A percentile compares a stretch with the other conserved stretches of the same genome.
Conservation (phyloP, 2,329 filamentous ascomycete species). For the Alternaria gaisen region DNA sequence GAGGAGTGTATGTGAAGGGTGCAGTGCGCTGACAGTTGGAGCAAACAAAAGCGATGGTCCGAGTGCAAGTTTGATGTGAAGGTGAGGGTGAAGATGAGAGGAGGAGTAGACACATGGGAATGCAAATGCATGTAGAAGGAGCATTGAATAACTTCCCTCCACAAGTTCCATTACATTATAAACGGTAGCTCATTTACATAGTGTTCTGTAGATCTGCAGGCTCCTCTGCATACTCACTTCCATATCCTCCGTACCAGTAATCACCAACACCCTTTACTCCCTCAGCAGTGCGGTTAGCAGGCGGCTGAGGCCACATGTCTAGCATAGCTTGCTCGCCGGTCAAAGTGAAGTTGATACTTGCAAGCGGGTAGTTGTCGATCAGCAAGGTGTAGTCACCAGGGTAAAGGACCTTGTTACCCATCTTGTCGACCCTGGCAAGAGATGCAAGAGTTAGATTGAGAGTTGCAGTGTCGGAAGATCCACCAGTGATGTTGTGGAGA, state of each 20-base stretch:
- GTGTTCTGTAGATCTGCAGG: neutral
- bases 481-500: slow-evolving; percentile 52
- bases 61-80: neutral
- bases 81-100: neutral
- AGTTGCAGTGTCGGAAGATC: slow-evolving; percentile 42
- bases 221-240: slow-evolving; percentile 4
- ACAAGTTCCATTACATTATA: neutral
- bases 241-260: slow-evolving; percentile 36
- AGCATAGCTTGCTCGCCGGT: slow-evolving; percentile 32
- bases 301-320: slow-evolving; percentile 42
- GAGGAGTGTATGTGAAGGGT: no score
- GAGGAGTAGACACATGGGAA: neutral
- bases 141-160: neutral
- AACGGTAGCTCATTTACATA: neutral
- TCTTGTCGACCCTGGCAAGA: slow-evolving; percentile 60
- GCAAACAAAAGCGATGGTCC: neutral
- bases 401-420: slow-evolving; percentile 63
- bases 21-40: neutral
- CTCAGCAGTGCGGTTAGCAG: slow-evolving; percentile 30
- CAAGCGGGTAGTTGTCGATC: slow-evolving; percentile 32
- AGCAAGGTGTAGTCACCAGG: slow-evolving; percentile 59
- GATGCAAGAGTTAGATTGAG: slow-evolving; percentile 61
- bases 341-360: slow-evolving; percentile 33
- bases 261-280: slow-evolving; percentile 27
- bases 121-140: neutral